Base-by-base conservation (phyloP, 495 filamentous ascomycete species). In the Hypoxylon perforatum region DNA sequence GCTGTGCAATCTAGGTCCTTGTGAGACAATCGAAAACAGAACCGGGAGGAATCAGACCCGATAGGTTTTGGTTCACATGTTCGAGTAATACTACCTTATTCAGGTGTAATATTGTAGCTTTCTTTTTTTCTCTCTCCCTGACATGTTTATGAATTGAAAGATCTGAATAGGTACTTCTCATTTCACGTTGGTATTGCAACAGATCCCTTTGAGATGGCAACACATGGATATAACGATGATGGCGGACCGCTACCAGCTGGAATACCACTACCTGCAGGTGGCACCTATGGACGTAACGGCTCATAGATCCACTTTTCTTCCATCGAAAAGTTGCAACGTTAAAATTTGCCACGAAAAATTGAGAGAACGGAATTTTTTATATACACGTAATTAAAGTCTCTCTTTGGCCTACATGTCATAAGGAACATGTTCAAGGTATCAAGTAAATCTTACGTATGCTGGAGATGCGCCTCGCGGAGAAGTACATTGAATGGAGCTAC, bases 391-490 rank as follows among this genome's bases (percentile, higher is more conserved):
- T 19, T 12, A 17, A 38, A 54, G 17, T 50, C 46, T 41, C 51
- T 47, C 14, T 45, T 30, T 41, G 18, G 15, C 23, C 25, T 22
- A 6, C 12, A 15, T 12, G 2, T 15, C 10, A 17, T 28, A 2
- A n/a, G 1, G 23, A 63, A 17, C 6, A 76, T 72, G 66, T 45
- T 74, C 8, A 60, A 63, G 30, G 52, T 61, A 12, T 69, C 73
- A n/a, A 30, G 50, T 42, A 62, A 45, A 33, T 56, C 71, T 10
- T 76, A 69, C 41, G 50, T 76, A 22, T 76, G 73, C 25, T 74
- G 73, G 71, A 57, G 53, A 57, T 76, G 73, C 46, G 47, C 66
- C 23, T 53, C 30, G 45, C 57, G 42, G 44, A 58, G 47, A 15
- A 4, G 50, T 33, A 17, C 58, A 38, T 51, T 63, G 35, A 22